These are phyloP conservation scores for Metschnikowia gruessii DNA, from an alignment of 805 yeast genomes.

Conservation along the genomic window DNA sequence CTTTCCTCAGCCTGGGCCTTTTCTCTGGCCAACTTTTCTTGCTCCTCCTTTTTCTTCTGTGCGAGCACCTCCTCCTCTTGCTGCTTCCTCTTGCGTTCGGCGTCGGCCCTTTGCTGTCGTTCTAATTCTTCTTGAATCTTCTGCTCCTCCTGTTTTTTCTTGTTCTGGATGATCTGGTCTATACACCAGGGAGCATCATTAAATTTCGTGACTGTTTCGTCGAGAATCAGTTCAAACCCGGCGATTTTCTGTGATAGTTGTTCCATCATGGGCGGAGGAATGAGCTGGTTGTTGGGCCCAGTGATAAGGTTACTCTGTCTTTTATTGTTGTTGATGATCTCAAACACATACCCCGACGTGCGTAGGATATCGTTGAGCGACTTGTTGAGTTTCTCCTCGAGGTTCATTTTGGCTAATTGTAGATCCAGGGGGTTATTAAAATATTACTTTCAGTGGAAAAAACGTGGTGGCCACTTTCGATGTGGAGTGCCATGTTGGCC, in stretches of 20 bases:
- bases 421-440: too few species aligned
- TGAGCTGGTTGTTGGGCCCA: slow-evolving; percentile 41
- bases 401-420: slow-evolving; percentile 26
- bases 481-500: slow-evolving; percentile 10
- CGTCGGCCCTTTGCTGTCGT: slow-evolving; percentile 32
- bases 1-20: slow-evolving; percentile 17
- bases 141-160: slow-evolving; percentile 41
- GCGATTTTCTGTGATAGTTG: slow-evolving; percentile 35
- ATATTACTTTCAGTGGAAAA: not conserved
- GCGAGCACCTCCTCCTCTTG: slow-evolving; percentile 22
- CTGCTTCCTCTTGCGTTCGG: slow-evolving; percentile 22
- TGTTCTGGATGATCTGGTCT: slow-evolving; percentile 40
- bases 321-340: slow-evolving; percentile 39
- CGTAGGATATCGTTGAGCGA: slow-evolving; percentile 42
- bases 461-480: not conserved
- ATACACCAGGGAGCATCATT: slow-evolving; percentile 46
- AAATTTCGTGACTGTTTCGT: slow-evolving; percentile 40
- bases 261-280: slow-evolving; percentile 35
- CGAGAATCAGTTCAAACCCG: slow-evolving; percentile 42
- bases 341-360: slow-evolving; percentile 44
- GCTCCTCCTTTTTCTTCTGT: slow-evolving; percentile 20
- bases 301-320: slow-evolving; percentile 41
- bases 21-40: slow-evolving; percentile 19
- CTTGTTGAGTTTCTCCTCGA: slow-evolving; percentile 38
- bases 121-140: slow-evolving; percentile 37